Base-by-base conservation (phyloP, 2,329 filamentous ascomycete species). In the Parafenestella ontariensis region DNA sequence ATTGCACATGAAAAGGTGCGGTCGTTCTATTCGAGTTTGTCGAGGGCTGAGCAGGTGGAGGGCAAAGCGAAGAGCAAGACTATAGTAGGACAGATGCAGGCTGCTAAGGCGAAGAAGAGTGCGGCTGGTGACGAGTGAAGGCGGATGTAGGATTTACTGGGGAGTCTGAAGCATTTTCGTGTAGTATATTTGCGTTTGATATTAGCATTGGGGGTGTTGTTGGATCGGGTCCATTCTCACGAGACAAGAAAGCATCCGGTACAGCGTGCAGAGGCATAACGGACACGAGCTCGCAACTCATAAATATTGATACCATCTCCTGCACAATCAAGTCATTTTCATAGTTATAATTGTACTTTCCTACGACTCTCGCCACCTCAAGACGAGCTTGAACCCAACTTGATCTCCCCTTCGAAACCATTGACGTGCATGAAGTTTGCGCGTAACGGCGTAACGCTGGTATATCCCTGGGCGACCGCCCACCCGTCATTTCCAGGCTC, bases 1-100 rank as follows among this genome's bases (percentile, higher is more conserved):
- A 93, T 96, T 87, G 95, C 96, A 2, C 95, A 99, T 71, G 88
- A 91, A 1, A 87, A 87, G 65, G 95, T 99, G 17, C 83, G 91
- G 5, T 83, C 83, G 1, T 99, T 99, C 71, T 99, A 99, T 74
- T 83, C 86, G 58, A 89, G 91, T 66, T 79, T 99, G 31, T 90
- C 89, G 65, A 88, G 87, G 56, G 91, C 89, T 3, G 90, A 91
- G 53, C 63, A 69, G 29, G 63, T 68, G 21, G 71, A 75, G 49
- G 69, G 70, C 39, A 69, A 68, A 20, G 66, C 66, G 17, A 72
- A 73, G 66, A 72, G 69, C 15, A 62, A 54, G 40, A 73, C 66
- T 2, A 65, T 72, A 2, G 45, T 72, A 18, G 69, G 64, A 8
- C 72, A 72, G 63, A 60, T 72, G 61, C 64, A 65, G 56, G 56